Base-by-base conservation (phyloP, 352 stramenopile species). In the Pythium biforme region DNA sequence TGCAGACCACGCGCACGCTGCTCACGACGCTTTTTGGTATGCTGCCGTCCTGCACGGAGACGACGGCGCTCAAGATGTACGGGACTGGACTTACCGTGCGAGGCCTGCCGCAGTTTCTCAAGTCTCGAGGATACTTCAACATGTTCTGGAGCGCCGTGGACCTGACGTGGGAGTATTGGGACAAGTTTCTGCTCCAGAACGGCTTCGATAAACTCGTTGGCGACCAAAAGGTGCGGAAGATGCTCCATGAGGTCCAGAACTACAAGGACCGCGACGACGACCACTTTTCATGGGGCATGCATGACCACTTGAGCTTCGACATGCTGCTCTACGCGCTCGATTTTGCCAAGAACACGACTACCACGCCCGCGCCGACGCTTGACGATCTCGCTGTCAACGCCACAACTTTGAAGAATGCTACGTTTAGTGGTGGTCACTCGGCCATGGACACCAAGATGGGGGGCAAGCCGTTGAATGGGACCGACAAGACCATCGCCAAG, bases 11-110 rank as follows among this genome's bases (percentile, higher is more conserved):
- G 11, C 79, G 81, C 9, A 87, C 81, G n/a, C 47, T 90, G 15
- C 54, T 90, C 31, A 88, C 81, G 40, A 86, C 74, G n/a, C 59
- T 90, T 22, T 90, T 90, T 46, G 81, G 81, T 1, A 84, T 90
- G 81, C 61, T 86, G 12, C 81, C 81, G 15, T 88, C 81, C 0
- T 88, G 78, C 51, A 88, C 81, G 0, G 81, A 90, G 64, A 84
- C 81, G 4, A 79, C 79, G 17, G 79, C 78, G 10, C 55, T 90
- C 5, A 86, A 88, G 54, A 72, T 70, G 46, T 86, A 82, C 57
- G 77, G 74, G 14, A 86, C 79, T 4, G 75, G 69, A 29, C 60
- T 87, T 19, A 79, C 75, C 2, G 64, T 86, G 7, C 79, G 70
- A 29, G 81, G 81, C 0, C 43, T 91, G 3, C 79, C 79, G 12